These are phyloP conservation scores for Calonectria pauciramosa DNA, from an alignment of 2,329 filamentous ascomycete genomes.

Conservation along the genomic window DNA sequence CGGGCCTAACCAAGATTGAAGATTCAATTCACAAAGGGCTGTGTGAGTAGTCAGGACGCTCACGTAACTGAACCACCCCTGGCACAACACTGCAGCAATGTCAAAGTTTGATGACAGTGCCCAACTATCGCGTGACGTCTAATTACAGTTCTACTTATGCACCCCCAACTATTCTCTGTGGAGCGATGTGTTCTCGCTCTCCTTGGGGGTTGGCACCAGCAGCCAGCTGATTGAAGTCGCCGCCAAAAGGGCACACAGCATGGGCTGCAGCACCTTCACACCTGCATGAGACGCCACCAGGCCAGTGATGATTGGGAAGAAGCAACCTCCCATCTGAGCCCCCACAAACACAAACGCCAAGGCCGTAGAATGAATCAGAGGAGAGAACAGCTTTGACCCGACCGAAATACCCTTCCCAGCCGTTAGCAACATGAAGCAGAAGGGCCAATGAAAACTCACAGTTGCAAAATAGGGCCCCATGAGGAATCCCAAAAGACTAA, in stretches of 20 bases:
- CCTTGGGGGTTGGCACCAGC: slow-evolving; percentile 56
- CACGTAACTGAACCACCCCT: background rate
- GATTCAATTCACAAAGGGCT: background rate
- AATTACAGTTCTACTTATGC: background rate
- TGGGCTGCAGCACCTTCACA: slow-evolving; percentile 65
- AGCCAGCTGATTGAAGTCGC: slow-evolving; percentile 63
- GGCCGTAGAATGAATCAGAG: slow-evolving; percentile 52
- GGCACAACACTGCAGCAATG: background rate
- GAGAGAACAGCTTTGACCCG: slow-evolving; percentile 64
- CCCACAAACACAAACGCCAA: slow-evolving; percentile 68
- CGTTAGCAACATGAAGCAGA: background rate
- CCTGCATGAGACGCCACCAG: slow-evolving; percentile 61
- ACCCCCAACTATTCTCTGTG: slow-evolving; percentile 49
- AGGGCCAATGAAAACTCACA: slow-evolving; percentile 48
- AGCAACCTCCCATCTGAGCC: slow-evolving; percentile 66
- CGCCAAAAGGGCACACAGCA: slow-evolving; percentile 62
- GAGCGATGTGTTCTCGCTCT: slow-evolving; percentile 45
- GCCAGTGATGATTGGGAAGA: slow-evolving; percentile 70
- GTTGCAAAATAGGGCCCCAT: slow-evolving; percentile 71
- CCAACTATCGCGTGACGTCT: background rate
- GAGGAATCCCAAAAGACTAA: slow-evolving; percentile 70
- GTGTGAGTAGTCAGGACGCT: background rate
- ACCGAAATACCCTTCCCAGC: slow-evolving; percentile 63
- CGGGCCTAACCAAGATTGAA: background rate
- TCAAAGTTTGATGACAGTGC: background rate